phyloP scores from a whole-genome alignment of 495 filamentous ascomycete genomes.

The Lindgomyces ingoldianus region DNA sequence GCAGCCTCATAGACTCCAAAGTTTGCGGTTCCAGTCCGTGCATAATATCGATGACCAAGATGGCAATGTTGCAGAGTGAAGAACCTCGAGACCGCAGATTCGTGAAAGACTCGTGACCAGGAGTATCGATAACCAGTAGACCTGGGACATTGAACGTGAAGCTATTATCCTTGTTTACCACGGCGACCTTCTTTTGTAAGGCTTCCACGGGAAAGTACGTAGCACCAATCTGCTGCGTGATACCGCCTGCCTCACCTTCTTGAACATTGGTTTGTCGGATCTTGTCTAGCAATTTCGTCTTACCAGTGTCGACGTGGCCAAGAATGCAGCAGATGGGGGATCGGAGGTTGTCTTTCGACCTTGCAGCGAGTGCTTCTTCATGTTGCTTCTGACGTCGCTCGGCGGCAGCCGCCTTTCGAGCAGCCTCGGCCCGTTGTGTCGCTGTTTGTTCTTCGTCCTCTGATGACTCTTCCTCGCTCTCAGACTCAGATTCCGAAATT shows the following conservation, averaged over 20 bases:
- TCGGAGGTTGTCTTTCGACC: slow-evolving; percentile 90
- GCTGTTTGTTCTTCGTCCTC: slow-evolving; percentile 72
- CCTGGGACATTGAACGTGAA: slow-evolving; percentile 99
- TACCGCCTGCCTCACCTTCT: slow-evolving; percentile 99
- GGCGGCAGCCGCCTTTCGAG: slow-evolving; percentile 85
- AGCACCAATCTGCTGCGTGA: slow-evolving; percentile 99
- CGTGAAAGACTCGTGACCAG: slow-evolving; percentile 99
- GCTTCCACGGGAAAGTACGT: slow-evolving; percentile 99
- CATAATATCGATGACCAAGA: slow-evolving; percentile 99
- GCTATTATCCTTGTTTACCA: slow-evolving; percentile 84
- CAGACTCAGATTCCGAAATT: slow-evolving; percentile 48
- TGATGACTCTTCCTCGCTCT: slow-evolving; percentile 57
- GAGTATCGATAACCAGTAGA: slow-evolving; percentile 96
- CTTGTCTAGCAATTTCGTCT: slow-evolving; percentile 98
- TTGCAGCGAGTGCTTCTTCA: slow-evolving; percentile 86
- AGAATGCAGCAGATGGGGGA: slow-evolving; percentile 99
- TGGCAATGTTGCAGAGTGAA: slow-evolving; percentile 98
- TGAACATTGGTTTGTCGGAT: slow-evolving; percentile 99
- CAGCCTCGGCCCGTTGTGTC: slow-evolving; percentile 65
- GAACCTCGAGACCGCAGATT: slow-evolving; percentile 95
- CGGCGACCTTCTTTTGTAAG: slow-evolving; percentile 82
- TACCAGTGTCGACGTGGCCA: slow-evolving; percentile 99
- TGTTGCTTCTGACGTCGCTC: slow-evolving; percentile 84
- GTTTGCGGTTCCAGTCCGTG: slow-evolving; percentile 98
- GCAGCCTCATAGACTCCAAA: slow-evolving; percentile 91